Base-by-base conservation (phyloP, 192 early-diverging fungal species). In the Geranomyces michiganensis region DNA sequence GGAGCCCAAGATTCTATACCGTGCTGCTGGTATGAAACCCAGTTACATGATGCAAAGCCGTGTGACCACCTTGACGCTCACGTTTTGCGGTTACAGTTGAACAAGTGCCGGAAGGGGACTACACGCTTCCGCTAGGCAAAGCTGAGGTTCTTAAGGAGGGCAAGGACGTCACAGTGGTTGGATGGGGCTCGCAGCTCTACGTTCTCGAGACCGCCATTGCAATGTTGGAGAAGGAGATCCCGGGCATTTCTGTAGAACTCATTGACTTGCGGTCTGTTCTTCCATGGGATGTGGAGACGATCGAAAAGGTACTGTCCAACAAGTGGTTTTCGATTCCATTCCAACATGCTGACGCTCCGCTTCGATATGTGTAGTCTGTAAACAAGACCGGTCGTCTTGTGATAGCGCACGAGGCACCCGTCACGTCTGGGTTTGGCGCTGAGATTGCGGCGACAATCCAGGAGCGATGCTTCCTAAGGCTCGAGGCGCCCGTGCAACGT, bases 1-100 rank as follows among this genome's bases (percentile, higher is more conserved):
- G 77, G 96, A 98, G 80, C 96, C 96, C 73, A 98, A 98, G 84
- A 90, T 93, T 58, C 84, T 98, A 22, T 98, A 98, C 80, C 92
- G 96, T 43, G 87, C 93, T 45, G 92, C 96, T 12, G 85, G 90
- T 91, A 76, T 59, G 72, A 17, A 53, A 53, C 3, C 3, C 51
- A 53, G 3, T 26, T 24, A 24, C 17, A 17, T 29, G 71, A 26
- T 70, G 43, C 15, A 65, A 2, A 24, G 24, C 32, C 1, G 53
- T n/a, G 17, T 32, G 17, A 13, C 66, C 17, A 67, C 67, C 21
- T 22, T 47, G 5, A 19, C 31, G 15, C n/a, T 55, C 0, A 53
- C 24, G 51, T 8, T 29, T 60, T 60, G 3, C 29, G 31, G 17
- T 6, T 45, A 58, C 68, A 89, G 95, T 95, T 27, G 96, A 98